Evolutionary conservation across 164 flowering plant species (phyloP), one percentile per base, ranked within the genome.

Genomic region (Vitis rupestris): DNA sequence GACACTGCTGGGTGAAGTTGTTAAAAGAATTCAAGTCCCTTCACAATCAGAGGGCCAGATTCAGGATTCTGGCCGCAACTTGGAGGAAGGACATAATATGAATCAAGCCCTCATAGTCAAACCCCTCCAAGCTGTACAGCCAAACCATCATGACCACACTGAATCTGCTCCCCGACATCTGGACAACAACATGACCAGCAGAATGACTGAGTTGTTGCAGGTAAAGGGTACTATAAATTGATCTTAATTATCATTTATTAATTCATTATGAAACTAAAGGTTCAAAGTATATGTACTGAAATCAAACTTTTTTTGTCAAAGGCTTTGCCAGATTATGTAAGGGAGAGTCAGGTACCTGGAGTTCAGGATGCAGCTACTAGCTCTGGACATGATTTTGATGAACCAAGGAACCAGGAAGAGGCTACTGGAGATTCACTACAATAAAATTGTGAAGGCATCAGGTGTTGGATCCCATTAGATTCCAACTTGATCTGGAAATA

Each of bases 131-230:
- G 69, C 81, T n/a, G 53, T 75, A n/a, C 76, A 75, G 61, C 76
- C 75, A 11, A 54, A 49, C 62, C n/a, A 12, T 31, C 68, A 63
- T 23, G 59, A 37, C 9, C 68, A 70, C 8, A 56, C 69, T 58
- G 64, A 55, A 5, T n/a, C 58, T 52, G 50, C 50, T 48, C 55
- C 64, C 10, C 67, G 66, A 37, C 77, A 69, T 31, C 12, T 63
- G 23, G 82, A 72, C 58, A 72, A 56, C 1, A 70, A 69, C 31
- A 74, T 68, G 63, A 69, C 78, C 13, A 84, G 81, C 48, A 82
- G 78, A 69, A 81, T 82, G 83, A 81, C 78, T 37, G 83, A 82
- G 72, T 82, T 85, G 10, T 78, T 86, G 70, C 83, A 81, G 86
- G 92, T 85, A 77, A 63, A 68, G 51, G 11, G 49, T 51, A 9